Percentiles rank a stretch among this genome's conserved stretches.
Conservation (phyloP, 805 yeast species). For the Starmerella floricola region DNA sequence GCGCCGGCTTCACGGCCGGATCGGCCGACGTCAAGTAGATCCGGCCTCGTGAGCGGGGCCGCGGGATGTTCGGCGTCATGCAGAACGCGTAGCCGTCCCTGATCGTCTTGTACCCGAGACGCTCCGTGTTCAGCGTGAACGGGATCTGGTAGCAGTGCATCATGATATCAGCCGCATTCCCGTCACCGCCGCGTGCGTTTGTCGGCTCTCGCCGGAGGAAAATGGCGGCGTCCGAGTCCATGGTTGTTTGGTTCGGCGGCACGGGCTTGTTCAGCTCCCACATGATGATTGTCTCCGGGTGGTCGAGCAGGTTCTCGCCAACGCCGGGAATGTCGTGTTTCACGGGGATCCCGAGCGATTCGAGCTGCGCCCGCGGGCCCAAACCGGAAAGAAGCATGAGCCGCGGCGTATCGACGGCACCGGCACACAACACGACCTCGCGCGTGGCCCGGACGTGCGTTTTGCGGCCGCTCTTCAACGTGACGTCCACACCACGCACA, state of each 20-base stretch:
- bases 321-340: slow-evolving; percentile 27
- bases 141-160: slow-evolving; percentile 19
- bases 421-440: slow-evolving; percentile 26
- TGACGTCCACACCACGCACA: slow-evolving; percentile 25
- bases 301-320: slow-evolving; percentile 29
- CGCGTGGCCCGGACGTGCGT: slow-evolving; percentile 21
- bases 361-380: slow-evolving; percentile 27
- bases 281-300: slow-evolving; percentile 22
- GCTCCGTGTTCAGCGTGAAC: slow-evolving; percentile 13
- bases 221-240: slow-evolving; percentile 16
- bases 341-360: slow-evolving; percentile 24
- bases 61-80: slow-evolving; percentile 18
- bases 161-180: slow-evolving; percentile 13
- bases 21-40: slow-evolving; percentile 10
- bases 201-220: slow-evolving; percentile 15
- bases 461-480: slow-evolving; percentile 22
- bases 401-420: slow-evolving; percentile 29
- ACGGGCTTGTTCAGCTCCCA: slow-evolving; percentile 16
- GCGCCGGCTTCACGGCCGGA: slow-evolving; percentile 15
- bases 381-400: slow-evolving; percentile 29
- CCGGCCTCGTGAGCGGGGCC: slow-evolving; percentile 16
- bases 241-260: slow-evolving; percentile 13
- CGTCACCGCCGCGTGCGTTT: slow-evolving; percentile 8
- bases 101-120: slow-evolving; percentile 11
- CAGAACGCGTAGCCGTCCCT: slow-evolving; percentile 14